Base-by-base conservation (phyloP, 176 grass and related monocot species). In the Aegilops longissima region DNA sequence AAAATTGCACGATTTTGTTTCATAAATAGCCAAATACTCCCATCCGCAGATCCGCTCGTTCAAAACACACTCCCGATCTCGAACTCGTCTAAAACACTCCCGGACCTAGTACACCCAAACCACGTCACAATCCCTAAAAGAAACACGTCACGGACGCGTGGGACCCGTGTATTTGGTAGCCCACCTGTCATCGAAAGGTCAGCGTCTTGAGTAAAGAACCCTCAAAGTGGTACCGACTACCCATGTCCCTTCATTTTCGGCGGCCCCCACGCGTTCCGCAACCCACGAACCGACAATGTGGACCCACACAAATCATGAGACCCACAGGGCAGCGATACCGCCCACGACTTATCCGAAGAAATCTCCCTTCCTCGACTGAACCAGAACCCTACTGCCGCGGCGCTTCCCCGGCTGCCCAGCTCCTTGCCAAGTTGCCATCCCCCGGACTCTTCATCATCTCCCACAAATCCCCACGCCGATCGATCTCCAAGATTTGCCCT, bases 271-370 rank as follows among this genome's bases (percentile, higher is more conserved):
- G 13, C 45, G 0, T 17, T 27, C 42, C 2, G 64, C 13, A 68
- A 16, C 14, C 33, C 59, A 67, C 30, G 42, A 73, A 35, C 80
- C 66, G 85, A 87, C 85, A 33, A 8, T 0, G 0, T 33, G 80
- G 80, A 3, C 66, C 88, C 89, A 35, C 35, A 8, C 0, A 35
- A 73, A 25, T 47, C 20, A 11, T 5, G 18, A 38, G 89, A 75
- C 80, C 81, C 89, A 91, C 85, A 87, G 1, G 81, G 44, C 85
- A 84, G 85, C 27, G 59, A 87, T 47, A 73, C 80, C 75, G 69
- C 61, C 61, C 75, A 42, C 85, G 21, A 70, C 17, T 87, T 87
- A 84, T 87, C 85, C 81, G n/a, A 33, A 69, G 76, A 67, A 38
- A 87, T 79, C 84, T 59, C 51, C 16, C 51, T 6, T 54, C 47